Percentiles rank a stretch among this genome's conserved stretches.
These are phyloP conservation scores for Globisporangium radiosum DNA, from an alignment of 352 stramenopile species.

Conservation along the genomic window DNA sequence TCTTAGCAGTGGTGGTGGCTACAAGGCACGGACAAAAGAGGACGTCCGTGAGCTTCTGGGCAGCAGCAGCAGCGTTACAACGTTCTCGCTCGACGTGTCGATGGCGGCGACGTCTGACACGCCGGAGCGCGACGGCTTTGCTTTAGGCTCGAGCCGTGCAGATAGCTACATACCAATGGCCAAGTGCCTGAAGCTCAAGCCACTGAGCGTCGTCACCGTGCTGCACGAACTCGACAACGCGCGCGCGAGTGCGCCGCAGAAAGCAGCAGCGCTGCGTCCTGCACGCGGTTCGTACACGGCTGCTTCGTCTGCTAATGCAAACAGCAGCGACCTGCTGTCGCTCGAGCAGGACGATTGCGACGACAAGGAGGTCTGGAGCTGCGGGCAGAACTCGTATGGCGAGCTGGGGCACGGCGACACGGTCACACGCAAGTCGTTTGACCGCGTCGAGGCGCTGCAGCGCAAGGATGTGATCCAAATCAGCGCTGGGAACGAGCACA, in stretches of 20 bases:
- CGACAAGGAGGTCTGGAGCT: conserved; percentile 89
- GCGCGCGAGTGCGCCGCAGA: conserved; percentile 17
- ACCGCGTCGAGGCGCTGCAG: conserved; percentile 63
- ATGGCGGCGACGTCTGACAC: conserved; percentile 15
- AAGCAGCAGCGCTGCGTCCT: background rate
- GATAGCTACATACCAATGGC: conserved; percentile 4
- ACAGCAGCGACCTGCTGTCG: background rate
- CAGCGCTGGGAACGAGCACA: conserved; percentile 92
- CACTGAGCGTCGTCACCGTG: conserved; percentile 30
- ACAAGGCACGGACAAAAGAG: conserved; percentile 26
- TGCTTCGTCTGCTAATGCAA: background rate
- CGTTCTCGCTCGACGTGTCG: conserved; percentile 30
- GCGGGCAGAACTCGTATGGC: conserved; percentile 92
- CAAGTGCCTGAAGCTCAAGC: conserved; percentile 43
- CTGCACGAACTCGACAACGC: conserved; percentile 33
- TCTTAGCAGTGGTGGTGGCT: conserved; percentile 12
- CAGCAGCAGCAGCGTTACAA: conserved; percentile 11
- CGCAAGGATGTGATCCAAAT: conserved; percentile 77
- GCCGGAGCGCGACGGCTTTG: conserved; percentile 11
- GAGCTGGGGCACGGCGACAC: conserved; percentile 91
- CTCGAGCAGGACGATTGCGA: conserved; percentile 34
- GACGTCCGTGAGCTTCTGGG: conserved; percentile 27
- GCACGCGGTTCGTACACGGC: too few species aligned
- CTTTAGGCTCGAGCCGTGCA: too few species aligned
- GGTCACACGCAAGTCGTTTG: conserved; percentile 73